These are phyloP conservation scores for Solanum lycopersicoides DNA, from an alignment of 257 asterid genomes.

Conservation along the genomic window DNA sequence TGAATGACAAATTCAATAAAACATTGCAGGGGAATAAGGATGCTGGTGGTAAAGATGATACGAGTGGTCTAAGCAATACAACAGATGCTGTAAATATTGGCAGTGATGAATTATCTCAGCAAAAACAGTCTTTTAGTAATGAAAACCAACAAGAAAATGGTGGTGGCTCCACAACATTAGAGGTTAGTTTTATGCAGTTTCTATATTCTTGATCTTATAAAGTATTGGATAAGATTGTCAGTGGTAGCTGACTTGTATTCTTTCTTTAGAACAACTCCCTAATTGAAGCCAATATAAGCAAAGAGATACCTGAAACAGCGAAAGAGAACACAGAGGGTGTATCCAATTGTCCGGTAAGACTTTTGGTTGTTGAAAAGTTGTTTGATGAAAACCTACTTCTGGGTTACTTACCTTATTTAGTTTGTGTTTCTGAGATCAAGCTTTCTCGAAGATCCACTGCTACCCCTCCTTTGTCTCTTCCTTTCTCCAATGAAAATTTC, in stretches of 20 bases:
- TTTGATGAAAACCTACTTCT: not conserved
- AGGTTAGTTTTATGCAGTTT: not conserved
- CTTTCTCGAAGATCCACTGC: no score
- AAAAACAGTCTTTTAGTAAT: not conserved
- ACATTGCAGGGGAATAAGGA: not conserved
- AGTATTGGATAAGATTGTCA: not conserved
- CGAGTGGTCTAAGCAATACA: not conserved
- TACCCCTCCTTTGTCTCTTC: no score
- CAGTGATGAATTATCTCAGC: not conserved
- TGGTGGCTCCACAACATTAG: not conserved
- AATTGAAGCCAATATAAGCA: not conserved
- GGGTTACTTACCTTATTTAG: not conserved
- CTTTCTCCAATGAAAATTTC: no score
- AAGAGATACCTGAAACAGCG: not conserved
- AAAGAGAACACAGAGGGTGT: constrained; percentile 5
- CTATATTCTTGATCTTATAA: not conserved
- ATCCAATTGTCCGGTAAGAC: not conserved
- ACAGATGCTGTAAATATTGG: not conserved
- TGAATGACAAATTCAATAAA: not conserved
- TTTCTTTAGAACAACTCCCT: constrained; percentile 3
- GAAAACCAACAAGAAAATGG: not conserved
- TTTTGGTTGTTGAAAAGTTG: not conserved
- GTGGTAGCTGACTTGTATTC: not conserved
- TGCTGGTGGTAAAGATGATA: not conserved
- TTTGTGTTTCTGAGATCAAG: not conserved